Conservation (phyloP, 179 eudicot genomes). For the Spergularia azorica region DNA sequence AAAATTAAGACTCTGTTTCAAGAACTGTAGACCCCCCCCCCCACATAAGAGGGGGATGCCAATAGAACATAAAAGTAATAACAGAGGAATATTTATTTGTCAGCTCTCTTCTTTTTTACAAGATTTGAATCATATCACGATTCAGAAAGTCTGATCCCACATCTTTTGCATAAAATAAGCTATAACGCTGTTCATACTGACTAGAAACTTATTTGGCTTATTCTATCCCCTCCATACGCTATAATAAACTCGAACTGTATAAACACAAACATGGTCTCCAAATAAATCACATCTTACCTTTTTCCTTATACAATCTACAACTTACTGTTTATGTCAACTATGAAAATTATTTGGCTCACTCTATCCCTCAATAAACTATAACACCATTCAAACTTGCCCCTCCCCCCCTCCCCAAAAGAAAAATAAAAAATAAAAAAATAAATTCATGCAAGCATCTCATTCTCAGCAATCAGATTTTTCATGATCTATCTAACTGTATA, state of each 20-base stretch:
- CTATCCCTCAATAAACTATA: conserved; percentile 1
- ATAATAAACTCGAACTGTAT: background rate
- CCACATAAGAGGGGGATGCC: background rate
- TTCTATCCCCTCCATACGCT: conserved; percentile 1
- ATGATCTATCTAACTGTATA: background rate
- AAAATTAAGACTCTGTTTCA: background rate
- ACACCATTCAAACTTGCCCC: background rate
- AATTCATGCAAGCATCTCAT: background rate
- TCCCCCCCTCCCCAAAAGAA: background rate
- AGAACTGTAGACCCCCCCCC: background rate
- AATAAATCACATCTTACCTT: too few relatives aligned
- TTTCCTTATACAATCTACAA: background rate
- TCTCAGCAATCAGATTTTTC: background rate
- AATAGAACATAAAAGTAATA: background rate
- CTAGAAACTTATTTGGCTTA: too few relatives aligned
- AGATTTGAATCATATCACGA: background rate
- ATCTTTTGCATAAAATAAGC: background rate
- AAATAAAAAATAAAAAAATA: too few relatives aligned
- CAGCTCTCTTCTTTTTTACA: background rate
- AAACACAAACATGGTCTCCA: too few relatives aligned
- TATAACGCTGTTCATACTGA: background rate
- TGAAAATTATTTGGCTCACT: background rate
- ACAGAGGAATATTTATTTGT: background rate
- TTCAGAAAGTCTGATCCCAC: conserved; percentile 1
- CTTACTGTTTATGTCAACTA: too few relatives aligned